Evolutionary conservation across 768 basidiomycete species (phyloP), one percentile per base, ranked within the genome.

Genomic region (Suillus tomentosus): DNA sequence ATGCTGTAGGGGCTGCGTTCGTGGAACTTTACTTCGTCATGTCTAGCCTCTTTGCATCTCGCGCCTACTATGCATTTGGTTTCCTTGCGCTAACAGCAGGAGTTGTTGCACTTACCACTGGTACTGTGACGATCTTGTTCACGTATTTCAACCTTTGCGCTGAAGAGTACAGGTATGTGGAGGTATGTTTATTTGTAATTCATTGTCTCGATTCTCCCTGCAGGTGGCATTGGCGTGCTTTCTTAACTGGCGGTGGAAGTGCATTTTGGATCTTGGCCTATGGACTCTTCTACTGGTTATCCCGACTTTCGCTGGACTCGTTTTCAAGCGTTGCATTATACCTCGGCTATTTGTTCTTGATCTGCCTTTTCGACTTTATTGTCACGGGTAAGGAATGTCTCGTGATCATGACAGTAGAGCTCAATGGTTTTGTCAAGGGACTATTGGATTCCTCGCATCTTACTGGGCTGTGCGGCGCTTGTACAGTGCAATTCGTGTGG

Each of bases 201-300:
- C 62, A 58, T 60, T 14, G 15, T 36, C 34, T 53, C 13, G 37
- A 58, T 19, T 42, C 60, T 37, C 53, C 5, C 11, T 40, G 37
- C 65, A 92, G 94, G 64, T 99, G 96, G 96, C 96, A 99, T 64
- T 99, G 96, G 96, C 87, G 94, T 53, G 85, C 94, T 5, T 97
- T 99, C 83, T 70, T 96, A 66, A 90, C 88, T 37, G 96, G 96
- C 42, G 96, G 95, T 10, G 94, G 95, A 27, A 93, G 91, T 65
- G 90, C 95, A 3, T 62, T 62, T 36, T 99, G 96, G 96, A 79
- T 98, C 31, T 77, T 96, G 60, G 83, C 84, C 13, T 99, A 97
- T 72, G 96, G 95, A 3, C 71, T 95, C 11, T 94, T 94, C 78
- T 95, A 94, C 72, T 94, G 91, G 92, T 85, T 82, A 27, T 89